phyloP scores from a whole-genome alignment of 805 yeast species.

The Kuraishia hungarica region DNA sequence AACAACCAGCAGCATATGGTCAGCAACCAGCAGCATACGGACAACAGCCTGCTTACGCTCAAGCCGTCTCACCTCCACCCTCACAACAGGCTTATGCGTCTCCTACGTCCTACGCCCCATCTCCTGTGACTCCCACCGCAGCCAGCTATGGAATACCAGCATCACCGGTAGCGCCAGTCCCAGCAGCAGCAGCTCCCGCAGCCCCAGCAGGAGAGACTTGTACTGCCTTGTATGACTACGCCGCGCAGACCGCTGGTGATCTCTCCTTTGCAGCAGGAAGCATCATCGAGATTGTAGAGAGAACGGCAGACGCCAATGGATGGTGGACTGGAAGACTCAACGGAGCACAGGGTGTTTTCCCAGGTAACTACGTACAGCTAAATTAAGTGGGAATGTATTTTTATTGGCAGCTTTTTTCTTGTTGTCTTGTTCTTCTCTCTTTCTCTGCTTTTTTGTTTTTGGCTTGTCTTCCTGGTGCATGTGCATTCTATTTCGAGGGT shows the following conservation, averaged over 20 bases:
- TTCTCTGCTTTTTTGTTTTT: no score
- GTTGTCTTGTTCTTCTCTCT: background rate
- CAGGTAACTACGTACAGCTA: conserved; percentile 90
- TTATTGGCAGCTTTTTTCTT: background rate
- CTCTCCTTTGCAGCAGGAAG: conserved; percentile 84
- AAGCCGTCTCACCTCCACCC: background rate
- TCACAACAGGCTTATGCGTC: conserved; percentile 12
- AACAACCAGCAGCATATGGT: conserved; percentile 11
- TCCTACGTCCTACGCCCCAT: conserved; percentile 10
- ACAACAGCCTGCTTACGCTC: conserved; percentile 15
- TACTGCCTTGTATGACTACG: conserved; percentile 85
- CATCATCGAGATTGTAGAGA: conserved; percentile 71
- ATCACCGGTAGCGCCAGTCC: conserved; percentile 20
- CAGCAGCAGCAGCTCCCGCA: conserved; percentile 27
- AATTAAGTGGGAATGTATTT: conserved; percentile 21
- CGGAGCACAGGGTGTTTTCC: conserved; percentile 87
- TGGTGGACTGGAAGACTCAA: conserved; percentile 96
- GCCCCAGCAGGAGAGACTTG: conserved; percentile 51
- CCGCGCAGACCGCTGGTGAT: conserved; percentile 92
- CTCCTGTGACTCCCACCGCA: conserved; percentile 7
- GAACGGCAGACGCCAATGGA: conserved; percentile 78
- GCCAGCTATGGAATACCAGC: conserved; percentile 7
- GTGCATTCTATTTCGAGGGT: no score
- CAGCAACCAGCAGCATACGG: background rate
- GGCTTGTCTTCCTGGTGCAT: background rate